Base-by-base conservation (phyloP, 148 eudicot genomes). In the Cornus controversa region DNA sequence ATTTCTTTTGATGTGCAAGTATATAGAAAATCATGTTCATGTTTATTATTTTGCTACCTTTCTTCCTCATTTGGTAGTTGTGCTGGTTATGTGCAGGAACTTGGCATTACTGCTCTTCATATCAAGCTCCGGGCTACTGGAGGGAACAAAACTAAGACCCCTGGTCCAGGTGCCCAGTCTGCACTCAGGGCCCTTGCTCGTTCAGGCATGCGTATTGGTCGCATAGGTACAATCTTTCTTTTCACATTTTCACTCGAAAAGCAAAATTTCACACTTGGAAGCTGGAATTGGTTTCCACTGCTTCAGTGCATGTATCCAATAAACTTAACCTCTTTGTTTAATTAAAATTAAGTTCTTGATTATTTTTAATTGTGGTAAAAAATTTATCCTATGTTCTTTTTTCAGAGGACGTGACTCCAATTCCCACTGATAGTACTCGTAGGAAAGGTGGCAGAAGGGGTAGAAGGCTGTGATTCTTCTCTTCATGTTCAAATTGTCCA, bases 391-490 rank as follows among this genome's bases (percentile, higher is more conserved):
- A 58, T 54, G 58, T 13, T 24, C 70, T 6, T 80, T 68, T 34
- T 76, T 1, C 92, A 91, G 97, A 93, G 93, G 97, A 93, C 65
- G 97, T 93, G 78, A 93, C 97, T n/a, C n/a, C n/a, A n/a, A n/a
- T n/a, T n/a, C n/a, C n/a, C n/a, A n/a, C n/a, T n/a, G n/a, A n/a
- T n/a, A n/a, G n/a, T n/a, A n/a, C n/a, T n/a, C n/a, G n/a, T n/a
- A n/a, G n/a, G n/a, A n/a, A n/a, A n/a, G n/a, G n/a, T 79, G 97
- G 97, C 10, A 86, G 97, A 83, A 91, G 97, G 77, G 97, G 97
- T 80, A 91, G 97, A 81, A 89, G 97, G 87, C 93, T 93, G 80
- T 93, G 83, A 86, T 76, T 82, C 42, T 22, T 77, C 16, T 58
- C 36, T 3, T 65, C 22, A 31, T 66, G 40, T 67, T 45, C 57